A percentile compares a stretch with the other conserved stretches of the same genome.
Evolutionary conservation across 2,329 filamentous ascomycete species (phyloP).

Genomic region (Fusarium sp.): DNA sequence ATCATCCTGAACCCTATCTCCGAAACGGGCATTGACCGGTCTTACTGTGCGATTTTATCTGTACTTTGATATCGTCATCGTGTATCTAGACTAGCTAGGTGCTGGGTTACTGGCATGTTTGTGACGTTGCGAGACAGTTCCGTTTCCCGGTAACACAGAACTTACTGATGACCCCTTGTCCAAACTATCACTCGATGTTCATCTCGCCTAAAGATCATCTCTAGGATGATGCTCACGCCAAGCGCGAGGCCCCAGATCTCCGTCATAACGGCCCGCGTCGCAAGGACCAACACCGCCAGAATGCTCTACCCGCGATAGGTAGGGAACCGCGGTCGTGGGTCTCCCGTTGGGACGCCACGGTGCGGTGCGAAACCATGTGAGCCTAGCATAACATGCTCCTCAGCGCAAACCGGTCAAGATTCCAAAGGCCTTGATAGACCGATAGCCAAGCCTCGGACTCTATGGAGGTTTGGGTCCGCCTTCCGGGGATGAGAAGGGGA

Average conservation of each 20-base stretch:
- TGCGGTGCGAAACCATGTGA: not conserved
- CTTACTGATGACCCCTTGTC: not conserved
- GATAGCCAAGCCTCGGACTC: not conserved
- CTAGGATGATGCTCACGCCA: not conserved
- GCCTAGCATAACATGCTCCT: conserved; percentile 1
- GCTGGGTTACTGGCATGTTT: conserved; percentile 8
- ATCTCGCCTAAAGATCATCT: not conserved
- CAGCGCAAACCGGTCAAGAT: not conserved
- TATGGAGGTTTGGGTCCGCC: conserved; percentile 12
- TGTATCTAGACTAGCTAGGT: not conserved
- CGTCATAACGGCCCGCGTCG: conserved; percentile 13
- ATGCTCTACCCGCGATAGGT: not conserved
- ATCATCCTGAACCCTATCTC: conserved; percentile 26
- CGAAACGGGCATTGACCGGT: conserved; percentile 10
- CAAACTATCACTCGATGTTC: not conserved
- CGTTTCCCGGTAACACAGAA: conserved; percentile 12
- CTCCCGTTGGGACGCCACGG: conserved; percentile 12
- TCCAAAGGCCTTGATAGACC: not conserved
- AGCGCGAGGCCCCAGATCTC: not conserved
- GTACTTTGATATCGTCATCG: conserved; percentile 3
- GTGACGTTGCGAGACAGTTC: conserved; percentile 21
- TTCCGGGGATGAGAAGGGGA: not conserved
- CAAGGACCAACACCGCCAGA: not conserved
- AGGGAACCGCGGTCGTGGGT: not conserved
- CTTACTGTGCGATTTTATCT: not conserved